Percentiles rank a stretch among this genome's conserved stretches.
These are phyloP conservation scores for Eucalyptus tenuipes DNA, from an alignment of 345 rosid species.

Conservation along the genomic window DNA sequence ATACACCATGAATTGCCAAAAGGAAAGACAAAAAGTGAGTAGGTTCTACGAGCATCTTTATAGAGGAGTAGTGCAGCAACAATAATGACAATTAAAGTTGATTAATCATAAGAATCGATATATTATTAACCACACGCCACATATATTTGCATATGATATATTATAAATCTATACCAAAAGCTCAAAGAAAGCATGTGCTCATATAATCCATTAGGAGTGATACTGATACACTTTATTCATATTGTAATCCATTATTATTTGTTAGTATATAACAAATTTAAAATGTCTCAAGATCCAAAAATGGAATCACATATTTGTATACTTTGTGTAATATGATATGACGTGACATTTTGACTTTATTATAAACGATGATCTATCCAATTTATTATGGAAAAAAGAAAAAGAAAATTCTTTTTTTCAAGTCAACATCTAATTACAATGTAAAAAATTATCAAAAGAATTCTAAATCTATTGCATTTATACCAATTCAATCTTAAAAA, in stretches of 20 bases:
- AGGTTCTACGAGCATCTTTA: background rate
- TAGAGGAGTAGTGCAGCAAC: background rate
- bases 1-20: fast-evolving
- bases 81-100: background rate
- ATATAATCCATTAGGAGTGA: background rate
- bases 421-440: too few species aligned
- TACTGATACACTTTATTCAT: background rate
- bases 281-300: background rate
- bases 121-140: background rate
- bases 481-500: too few species aligned
- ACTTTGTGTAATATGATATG: background rate
- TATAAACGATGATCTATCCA: too few species aligned
- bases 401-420: too few species aligned
- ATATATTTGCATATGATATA: background rate
- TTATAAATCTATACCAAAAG: background rate
- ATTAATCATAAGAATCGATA: background rate
- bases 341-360: too few species aligned
- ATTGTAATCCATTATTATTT: background rate
- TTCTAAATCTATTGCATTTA: too few species aligned
- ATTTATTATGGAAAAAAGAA: too few species aligned
- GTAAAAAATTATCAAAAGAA: too few species aligned
- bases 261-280: background rate
- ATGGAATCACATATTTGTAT: background rate
- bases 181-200: background rate
- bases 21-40: background rate